Evolutionary conservation across 257 asterid species (phyloP).

Genomic region (Asclepias syriaca): DNA sequence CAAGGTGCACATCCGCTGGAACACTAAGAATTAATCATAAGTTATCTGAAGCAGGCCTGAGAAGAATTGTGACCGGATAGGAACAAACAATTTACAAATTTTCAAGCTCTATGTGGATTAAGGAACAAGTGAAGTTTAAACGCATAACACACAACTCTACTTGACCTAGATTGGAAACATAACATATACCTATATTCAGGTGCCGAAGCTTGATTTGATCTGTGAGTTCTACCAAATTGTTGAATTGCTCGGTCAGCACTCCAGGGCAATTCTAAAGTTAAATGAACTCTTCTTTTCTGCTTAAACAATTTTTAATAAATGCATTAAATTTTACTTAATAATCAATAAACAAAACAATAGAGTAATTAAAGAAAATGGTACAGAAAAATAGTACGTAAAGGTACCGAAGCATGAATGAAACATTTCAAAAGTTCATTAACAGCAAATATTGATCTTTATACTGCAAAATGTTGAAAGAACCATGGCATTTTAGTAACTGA

Average conservation of each 20-base stretch:
- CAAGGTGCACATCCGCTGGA: neutral
- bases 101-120: neutral
- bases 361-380: neutral
- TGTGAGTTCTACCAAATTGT: conserved; percentile 98
- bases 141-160: neutral
- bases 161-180: neutral
- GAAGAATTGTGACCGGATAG: neutral
- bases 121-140: neutral
- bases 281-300: conserved; percentile 96
- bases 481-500: neutral
- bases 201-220: conserved; percentile 98
- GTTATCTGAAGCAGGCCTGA: neutral
- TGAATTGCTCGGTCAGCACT: conserved; percentile 98
- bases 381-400: conserved; percentile 1
- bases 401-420: neutral
- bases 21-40: neutral
- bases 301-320: conserved; percentile 8
- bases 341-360: neutral
- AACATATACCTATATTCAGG: conserved; percentile 79
- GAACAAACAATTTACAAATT: neutral
- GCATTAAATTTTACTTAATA: neutral
- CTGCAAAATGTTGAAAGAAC: neutral
- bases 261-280: conserved; percentile 97
- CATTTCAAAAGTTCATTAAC: neutral
- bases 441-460: neutral